These are phyloP conservation scores for Lodderomyces jiufengensis DNA, from an alignment of 1,139 yeast genomes.

Conservation along the genomic window DNA sequence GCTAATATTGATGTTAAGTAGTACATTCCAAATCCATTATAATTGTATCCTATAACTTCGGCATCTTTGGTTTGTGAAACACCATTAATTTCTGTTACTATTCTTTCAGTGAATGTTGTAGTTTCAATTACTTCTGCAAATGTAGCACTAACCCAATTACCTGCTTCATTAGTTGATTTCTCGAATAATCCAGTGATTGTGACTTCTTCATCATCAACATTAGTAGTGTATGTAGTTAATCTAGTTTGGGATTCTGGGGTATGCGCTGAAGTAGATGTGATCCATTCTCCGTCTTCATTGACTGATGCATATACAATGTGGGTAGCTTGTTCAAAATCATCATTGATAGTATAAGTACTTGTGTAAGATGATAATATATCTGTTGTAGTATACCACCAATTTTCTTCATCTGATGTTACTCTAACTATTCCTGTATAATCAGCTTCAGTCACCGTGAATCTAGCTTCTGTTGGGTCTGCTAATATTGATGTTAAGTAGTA, in stretches of 20 bases:
- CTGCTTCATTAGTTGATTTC: not conserved
- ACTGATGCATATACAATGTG: not conserved
- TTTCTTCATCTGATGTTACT: constrained; percentile 1
- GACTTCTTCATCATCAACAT: not conserved
- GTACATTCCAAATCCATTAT: too few relatives aligned
- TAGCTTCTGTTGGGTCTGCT: not conserved
- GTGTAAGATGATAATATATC: not conserved
- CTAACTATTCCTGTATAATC: constrained; percentile 1
- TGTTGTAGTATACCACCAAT: constrained; percentile 1
- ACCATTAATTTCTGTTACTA: too few relatives aligned
- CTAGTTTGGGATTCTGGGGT: not conserved
- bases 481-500: not conserved
- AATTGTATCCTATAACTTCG: too few relatives aligned
- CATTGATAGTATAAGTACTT: not conserved
- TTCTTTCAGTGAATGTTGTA: too few relatives aligned
- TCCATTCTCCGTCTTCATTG: constrained; percentile 1
- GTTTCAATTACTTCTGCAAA: too few relatives aligned
- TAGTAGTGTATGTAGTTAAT: not conserved
- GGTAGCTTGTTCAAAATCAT: not conserved
- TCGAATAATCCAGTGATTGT: not conserved
- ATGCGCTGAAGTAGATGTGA: not conserved
- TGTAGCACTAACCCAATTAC: too few relatives aligned
- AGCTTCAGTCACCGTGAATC: not conserved
- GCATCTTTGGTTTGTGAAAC: too few relatives aligned
- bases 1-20: too few relatives aligned